These are phyloP conservation scores for Potentilla sterilis DNA, from an alignment of 306 rosid species.

Conservation along the genomic window DNA sequence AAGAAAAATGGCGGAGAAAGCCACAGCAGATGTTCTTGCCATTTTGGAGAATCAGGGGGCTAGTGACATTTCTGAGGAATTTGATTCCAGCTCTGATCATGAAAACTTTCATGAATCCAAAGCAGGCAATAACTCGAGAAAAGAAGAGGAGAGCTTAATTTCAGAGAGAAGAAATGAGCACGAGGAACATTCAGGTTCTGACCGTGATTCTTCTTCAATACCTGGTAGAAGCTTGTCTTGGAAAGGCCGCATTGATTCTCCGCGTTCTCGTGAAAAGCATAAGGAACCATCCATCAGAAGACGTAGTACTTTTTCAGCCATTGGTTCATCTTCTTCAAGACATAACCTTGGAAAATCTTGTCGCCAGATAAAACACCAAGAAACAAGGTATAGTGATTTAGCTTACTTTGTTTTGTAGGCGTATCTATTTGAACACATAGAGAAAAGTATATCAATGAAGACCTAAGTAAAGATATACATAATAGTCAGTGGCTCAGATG, in stretches of 20 bases:
- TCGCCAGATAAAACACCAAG: slow-evolving; percentile 69
- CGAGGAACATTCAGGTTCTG: slow-evolving; percentile 62
- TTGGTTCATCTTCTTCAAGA: slow-evolving; percentile 61
- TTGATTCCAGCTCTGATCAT: slow-evolving; percentile 65
- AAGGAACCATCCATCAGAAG: slow-evolving; percentile 47
- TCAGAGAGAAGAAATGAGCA: slow-evolving; percentile 44
- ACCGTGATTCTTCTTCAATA: slow-evolving; percentile 53
- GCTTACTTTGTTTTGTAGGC: neutral
- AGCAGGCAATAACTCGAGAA: slow-evolving; percentile 36
- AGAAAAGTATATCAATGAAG: neutral
- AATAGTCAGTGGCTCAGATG: neutral
- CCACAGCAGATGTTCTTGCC: slow-evolving; percentile 83
- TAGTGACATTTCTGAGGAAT: slow-evolving; percentile 67
- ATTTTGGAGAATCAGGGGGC: slow-evolving; percentile 77
- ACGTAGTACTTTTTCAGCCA: slow-evolving; percentile 49
- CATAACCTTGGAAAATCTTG: slow-evolving; percentile 75
- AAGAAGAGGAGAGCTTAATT: slow-evolving; percentile 36
- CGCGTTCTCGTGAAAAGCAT: slow-evolving; percentile 53
- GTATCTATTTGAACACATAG: neutral
- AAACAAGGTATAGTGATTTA: slow-evolving; percentile 46
- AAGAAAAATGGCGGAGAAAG: slow-evolving; percentile 94
- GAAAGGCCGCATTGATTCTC: slow-evolving; percentile 69
- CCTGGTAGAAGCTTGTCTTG: slow-evolving; percentile 77
- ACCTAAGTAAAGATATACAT: neutral
- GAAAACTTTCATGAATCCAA: slow-evolving; percentile 62